Evolutionary conservation across 208 protist genomes (phyloP).

Genomic region (Acanthamoeba lenticulata): DNA sequence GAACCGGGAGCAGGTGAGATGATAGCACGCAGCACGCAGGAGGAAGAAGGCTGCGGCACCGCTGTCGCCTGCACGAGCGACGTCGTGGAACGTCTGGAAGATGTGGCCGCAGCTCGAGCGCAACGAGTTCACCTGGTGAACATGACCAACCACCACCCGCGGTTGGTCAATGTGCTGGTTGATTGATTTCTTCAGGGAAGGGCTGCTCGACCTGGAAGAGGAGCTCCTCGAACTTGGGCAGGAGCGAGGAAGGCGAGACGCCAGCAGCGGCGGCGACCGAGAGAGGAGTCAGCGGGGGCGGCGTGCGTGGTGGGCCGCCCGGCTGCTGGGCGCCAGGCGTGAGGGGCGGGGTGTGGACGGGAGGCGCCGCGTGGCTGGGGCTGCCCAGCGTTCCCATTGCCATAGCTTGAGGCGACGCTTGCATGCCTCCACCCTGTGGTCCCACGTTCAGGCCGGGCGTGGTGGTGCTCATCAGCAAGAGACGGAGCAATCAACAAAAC

Average conservation of each 20-base stretch:
- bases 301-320: background rate
- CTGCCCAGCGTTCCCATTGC: background rate
- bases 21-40: background rate
- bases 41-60: background rate
- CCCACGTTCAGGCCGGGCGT: no score
- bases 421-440: no score
- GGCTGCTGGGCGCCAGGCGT: background rate
- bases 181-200: background rate
- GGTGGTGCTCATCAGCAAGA: no score
- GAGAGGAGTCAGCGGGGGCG: background rate
- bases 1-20: background rate
- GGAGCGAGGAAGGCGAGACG: background rate
- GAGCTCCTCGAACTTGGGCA: slow-evolving; percentile 49
- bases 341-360: background rate
- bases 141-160: background rate
- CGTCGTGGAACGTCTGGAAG: slow-evolving; percentile 31
- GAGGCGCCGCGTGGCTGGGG: background rate
- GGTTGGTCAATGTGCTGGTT: background rate
- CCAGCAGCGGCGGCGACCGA: background rate
- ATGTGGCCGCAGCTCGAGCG: slow-evolving; percentile 5
- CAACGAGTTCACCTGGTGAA: background rate
- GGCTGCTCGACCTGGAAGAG: background rate
- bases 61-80: background rate
- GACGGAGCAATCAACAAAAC: no score
- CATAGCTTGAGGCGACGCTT: background rate